Evolutionary conservation across 2,329 filamentous ascomycete species (phyloP).

Genomic region (Trichoderma asperellum): DNA sequence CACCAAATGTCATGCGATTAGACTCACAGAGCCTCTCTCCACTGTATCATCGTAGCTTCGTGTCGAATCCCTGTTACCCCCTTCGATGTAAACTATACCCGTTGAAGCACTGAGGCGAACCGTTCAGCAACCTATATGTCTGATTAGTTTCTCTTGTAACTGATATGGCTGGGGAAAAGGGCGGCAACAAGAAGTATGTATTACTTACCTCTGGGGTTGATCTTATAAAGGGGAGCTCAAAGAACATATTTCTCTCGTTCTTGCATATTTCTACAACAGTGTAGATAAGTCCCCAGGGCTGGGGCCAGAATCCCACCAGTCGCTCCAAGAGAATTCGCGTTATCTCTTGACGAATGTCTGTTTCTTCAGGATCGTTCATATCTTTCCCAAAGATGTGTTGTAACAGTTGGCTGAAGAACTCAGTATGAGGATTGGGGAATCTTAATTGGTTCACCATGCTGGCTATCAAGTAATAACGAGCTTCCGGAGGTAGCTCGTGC

Average conservation of each 20-base stretch:
- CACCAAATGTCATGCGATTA: constrained; percentile 16
- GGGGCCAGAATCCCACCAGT: constrained; percentile 84
- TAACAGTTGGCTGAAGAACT: constrained; percentile 87
- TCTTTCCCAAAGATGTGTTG: constrained; percentile 84
- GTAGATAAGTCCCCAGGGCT: constrained; percentile 93
- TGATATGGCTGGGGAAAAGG: background rate
- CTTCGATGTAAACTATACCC: constrained; percentile 35
- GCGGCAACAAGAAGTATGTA: background rate
- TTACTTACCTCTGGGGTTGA: constrained; percentile 75
- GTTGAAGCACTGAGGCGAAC: constrained; percentile 44
- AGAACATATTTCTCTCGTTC: constrained; percentile 89
- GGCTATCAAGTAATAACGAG: constrained; percentile 80
- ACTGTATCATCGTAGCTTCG: constrained; percentile 23
- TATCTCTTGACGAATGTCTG: constrained; percentile 86
- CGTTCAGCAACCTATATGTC: constrained; percentile 43
- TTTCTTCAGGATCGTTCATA: constrained; percentile 72
- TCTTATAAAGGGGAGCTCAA: constrained; percentile 91
- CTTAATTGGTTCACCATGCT: constrained; percentile 91
- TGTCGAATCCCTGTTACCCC: constrained; percentile 6
- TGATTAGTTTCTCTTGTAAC: constrained; percentile 1
- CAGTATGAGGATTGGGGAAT: constrained; percentile 85
- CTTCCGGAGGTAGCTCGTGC: constrained; percentile 74
- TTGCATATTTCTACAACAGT: constrained; percentile 88
- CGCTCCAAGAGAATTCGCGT: constrained; percentile 87
- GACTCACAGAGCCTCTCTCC: background rate